A percentile compares a stretch with the other conserved stretches of the same genome.
phyloP scores from a whole-genome alignment of 2,329 filamentous ascomycete species.

The Colletotrichum limetticola region DNA sequence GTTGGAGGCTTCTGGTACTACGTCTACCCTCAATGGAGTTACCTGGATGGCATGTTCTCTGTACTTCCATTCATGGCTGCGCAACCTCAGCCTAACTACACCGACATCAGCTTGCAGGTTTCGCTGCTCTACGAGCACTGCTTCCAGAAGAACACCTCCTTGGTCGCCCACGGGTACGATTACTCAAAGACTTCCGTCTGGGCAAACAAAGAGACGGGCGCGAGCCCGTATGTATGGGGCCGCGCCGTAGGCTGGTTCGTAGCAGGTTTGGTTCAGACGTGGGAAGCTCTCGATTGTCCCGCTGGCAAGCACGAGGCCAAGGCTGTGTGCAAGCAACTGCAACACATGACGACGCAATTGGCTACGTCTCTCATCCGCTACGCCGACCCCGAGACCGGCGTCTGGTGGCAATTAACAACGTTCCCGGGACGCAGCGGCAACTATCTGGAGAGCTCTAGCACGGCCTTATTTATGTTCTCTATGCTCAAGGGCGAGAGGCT shows the following conservation, averaged over 20 bases:
- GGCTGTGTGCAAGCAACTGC: conserved; percentile 15
- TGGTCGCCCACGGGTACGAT: conserved; percentile 35
- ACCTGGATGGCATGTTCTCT: conserved; percentile 64
- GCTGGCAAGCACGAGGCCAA: neutral
- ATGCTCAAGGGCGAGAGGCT: conserved; percentile 25
- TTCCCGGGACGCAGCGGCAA: conserved; percentile 29
- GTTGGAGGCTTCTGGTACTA: conserved; percentile 51
- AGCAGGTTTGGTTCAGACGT: conserved; percentile 34
- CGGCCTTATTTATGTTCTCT: conserved; percentile 32
- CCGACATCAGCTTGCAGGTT: conserved; percentile 38
- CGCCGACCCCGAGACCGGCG: conserved; percentile 27
- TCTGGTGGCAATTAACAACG: conserved; percentile 35
- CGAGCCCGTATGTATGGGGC: conserved; percentile 36
- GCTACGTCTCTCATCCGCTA: conserved; percentile 12
- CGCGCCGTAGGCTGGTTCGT: conserved; percentile 35
- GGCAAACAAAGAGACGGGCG: conserved; percentile 30
- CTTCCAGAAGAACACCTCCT: conserved; percentile 25
- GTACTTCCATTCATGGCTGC: conserved; percentile 52
- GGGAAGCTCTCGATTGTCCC: conserved; percentile 29
- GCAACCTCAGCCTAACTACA: conserved; percentile 27
- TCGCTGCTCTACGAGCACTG: conserved; percentile 33
- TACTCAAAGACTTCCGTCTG: conserved; percentile 33
- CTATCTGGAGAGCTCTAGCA: conserved; percentile 37
- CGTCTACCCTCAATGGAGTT: conserved; percentile 61
- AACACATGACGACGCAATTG: conserved; percentile 3